Evolutionary conservation across 106 monocot species (phyloP), one percentile per base, ranked within the genome.

Genomic region (Xerophyta viscosa): DNA sequence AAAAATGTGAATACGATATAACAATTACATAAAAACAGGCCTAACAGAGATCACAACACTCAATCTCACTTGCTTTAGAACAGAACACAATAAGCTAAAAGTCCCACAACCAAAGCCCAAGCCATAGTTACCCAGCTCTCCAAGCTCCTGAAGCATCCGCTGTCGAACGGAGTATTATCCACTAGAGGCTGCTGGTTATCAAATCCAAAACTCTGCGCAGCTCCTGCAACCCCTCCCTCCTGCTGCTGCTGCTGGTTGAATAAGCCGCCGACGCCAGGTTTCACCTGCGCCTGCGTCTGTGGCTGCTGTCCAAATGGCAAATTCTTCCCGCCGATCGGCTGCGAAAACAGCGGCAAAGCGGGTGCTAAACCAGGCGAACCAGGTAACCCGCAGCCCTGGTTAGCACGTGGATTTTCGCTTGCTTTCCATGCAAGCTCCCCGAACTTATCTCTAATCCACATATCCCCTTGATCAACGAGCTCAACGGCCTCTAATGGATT

Each of bases 381-480:
- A 0, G 62, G 61, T 51, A 54, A 8, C 24, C 56, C 73, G 24
- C 80, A 71, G 29, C 52, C 37, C 53, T 76, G 81, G 50, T 71
- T 63, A 5, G 65, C 55, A 5, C 64, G 31, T 20, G 82, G 76
- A 15, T 72, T 46, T 9, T 82, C 72, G 61, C 76, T 77, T 2
- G 76, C 82, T 56, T 55, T 76, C 82, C 82, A 82, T 1, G 65
- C 76, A 14, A 72, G 47, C 53, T 82, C 72, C 2, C 77, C 82
- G 14, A 37, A 24, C 37, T 62, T 50, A 27, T 76, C 76, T 17
- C 71, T 50, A 22, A 77, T 65, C 64, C 72, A 29, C 82, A 77
- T 69, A 47, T 82, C 82, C 0, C 72, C 82, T 30, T 69, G 61
- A 31, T 82, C 72, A 9, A 65, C 72, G 24, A 82, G 72, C 69